phyloP scores from a whole-genome alignment of 768 basidiomycete genomes.

The Cystobasidium onofrii region DNA sequence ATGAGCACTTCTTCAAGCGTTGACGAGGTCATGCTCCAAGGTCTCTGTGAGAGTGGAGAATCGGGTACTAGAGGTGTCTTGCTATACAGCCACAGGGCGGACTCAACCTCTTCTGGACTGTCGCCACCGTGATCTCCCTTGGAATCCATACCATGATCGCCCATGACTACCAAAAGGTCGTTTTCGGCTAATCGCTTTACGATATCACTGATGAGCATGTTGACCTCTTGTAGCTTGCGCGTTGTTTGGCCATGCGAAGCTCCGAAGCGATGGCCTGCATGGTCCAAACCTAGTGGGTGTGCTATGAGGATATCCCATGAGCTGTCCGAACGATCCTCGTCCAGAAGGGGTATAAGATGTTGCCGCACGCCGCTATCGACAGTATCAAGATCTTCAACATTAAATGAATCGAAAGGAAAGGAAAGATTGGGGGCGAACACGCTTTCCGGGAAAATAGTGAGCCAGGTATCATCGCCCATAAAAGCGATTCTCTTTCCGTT shows the following conservation, averaged over 20 bases:
- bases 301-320: conserved; percentile 83
- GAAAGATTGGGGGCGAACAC: conserved; percentile 55
- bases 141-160: conserved; percentile 95
- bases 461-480: conserved; percentile 98
- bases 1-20: not conserved
- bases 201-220: conserved; percentile 63
- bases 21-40: not conserved
- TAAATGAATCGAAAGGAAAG: conserved; percentile 89
- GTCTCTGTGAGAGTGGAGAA: not conserved
- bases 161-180: conserved; percentile 80
- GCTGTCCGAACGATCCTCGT: not conserved
- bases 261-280: conserved; percentile 88
- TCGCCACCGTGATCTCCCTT: conserved; percentile 95
- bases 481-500: conserved; percentile 60
- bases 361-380: conserved; percentile 83
- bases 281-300: conserved; percentile 91
- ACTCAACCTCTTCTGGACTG: conserved; percentile 68
- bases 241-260: conserved; percentile 80
- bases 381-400: conserved; percentile 93
- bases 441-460: conserved; percentile 63
- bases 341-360: conserved; percentile 72
- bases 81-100: conserved; percentile 78
- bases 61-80: conserved; percentile 29
- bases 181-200: conserved; percentile 66
- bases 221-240: conserved; percentile 79